Base-by-base conservation (phyloP, 306 rosid species). In the Acacia confusa region DNA sequence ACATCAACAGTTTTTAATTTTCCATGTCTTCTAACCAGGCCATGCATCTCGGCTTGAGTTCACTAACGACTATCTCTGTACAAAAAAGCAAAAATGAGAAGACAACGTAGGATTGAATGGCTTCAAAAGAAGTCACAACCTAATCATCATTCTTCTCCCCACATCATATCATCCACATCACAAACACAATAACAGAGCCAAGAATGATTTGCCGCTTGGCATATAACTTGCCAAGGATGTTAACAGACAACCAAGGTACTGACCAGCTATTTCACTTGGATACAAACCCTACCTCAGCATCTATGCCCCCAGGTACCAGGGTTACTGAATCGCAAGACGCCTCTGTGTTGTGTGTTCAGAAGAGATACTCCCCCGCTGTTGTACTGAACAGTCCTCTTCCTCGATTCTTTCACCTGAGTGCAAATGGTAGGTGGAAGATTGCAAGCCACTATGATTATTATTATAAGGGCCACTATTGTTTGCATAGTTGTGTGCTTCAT, bases 151-250 rank as follows among this genome's bases (percentile, higher is more conserved):
- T 82, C 92, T 74, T 73, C 82, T 70, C 79, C 88, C 84, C 87
- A 78, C 43, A 74, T 79, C 82, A 84, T 82, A 70, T 69, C 53
- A 69, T 69, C 83, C 88, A 86, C 82, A 82, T 85, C 90, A 86
- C 78, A 85, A 85, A 84, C 84, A 82, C 87, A 82, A 82, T 87
- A 82, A 85, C 84, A 88, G 83, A 95, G 97, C 98, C 98, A 94
- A 94, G 98, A 94, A 94, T 92, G 98, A 94, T 86, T 94, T 92
- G 98, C 98, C 97, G 95, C 92, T 87, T 81, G 84, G 77, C 92
- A 83, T 19, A 71, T 44, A 79, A 75, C 82, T 83, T 87, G 92
- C 92, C 97, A 86, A 92, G 89, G 78, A 69, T 84, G 79, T 65
- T 61, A 44, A 81, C 78, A 84, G 88, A 88, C 77, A 80, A 68